Percentiles rank a stretch among this genome's conserved stretches.
Conservation (phyloP, 768 basidiomycete species). For the Psilocybe cubensis region DNA sequence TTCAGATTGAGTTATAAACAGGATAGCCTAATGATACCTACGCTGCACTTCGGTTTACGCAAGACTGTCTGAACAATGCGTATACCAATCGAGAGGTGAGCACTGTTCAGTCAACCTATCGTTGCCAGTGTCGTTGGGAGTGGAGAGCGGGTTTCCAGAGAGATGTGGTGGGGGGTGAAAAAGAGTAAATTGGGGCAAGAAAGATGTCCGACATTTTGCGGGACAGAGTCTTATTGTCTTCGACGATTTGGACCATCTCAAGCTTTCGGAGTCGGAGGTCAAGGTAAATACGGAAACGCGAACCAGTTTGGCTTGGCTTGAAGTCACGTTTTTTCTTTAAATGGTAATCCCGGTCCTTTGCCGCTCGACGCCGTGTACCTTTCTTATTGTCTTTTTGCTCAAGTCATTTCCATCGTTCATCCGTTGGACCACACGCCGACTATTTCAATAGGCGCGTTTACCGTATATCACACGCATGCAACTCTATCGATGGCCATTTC, state of each 20-base stretch:
- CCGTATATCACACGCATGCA: constrained; percentile 9
- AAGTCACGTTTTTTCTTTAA: constrained; percentile 16
- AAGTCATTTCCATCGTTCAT: constrained; percentile 11
- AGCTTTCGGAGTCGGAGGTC: constrained; percentile 11
- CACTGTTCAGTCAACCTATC: constrained; percentile 1
- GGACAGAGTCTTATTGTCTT: constrained; percentile 35
- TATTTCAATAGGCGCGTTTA: neutral
- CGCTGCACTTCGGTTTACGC: neutral
- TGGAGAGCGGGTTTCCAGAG: neutral
- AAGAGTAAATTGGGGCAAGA: constrained; percentile 13
- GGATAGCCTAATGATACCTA: neutral
- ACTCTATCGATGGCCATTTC: neutral
- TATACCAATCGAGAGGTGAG: neutral
- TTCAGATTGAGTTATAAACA: neutral
- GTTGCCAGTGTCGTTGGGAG: constrained; percentile 4
- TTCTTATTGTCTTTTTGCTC: constrained; percentile 29
- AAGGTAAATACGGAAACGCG: constrained; percentile 7
- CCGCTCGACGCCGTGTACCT: constrained; percentile 16
- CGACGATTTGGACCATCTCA: constrained; percentile 18
- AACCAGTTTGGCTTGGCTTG: constrained; percentile 8
- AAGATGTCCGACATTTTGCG: constrained; percentile 27
- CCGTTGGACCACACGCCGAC: constrained; percentile 2
- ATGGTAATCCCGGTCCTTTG: constrained; percentile 13
- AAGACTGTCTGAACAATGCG: neutral
- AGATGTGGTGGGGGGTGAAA: constrained; percentile 11